These are phyloP conservation scores for Phytophthora cryptogea DNA, from an alignment of 352 stramenopile species.

Conservation along the genomic window DNA sequence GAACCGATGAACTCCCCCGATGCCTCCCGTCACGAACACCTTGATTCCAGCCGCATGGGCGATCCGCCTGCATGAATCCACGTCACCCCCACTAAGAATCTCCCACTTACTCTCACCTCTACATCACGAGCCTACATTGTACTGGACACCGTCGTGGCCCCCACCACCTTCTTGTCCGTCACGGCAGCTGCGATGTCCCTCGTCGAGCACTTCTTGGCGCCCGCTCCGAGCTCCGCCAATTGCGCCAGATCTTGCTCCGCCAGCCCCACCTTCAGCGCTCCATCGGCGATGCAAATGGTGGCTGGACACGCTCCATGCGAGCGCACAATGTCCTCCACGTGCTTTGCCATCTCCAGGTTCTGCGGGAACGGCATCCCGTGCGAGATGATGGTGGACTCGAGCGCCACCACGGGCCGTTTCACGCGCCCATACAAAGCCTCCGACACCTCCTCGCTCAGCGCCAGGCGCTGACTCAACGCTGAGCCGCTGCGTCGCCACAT, in stretches of 20 bases:
- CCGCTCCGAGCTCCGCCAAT: conserved; percentile 65
- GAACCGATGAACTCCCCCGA: conserved; percentile 97
- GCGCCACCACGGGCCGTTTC: conserved; percentile 85
- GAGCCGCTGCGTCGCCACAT: conserved; percentile 53
- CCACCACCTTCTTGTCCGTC: conserved; percentile 69
- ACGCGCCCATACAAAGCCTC: conserved; percentile 50
- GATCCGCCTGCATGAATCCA: conserved; percentile 64
- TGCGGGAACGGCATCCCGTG: conserved; percentile 98
- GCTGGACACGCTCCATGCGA: conserved; percentile 88
- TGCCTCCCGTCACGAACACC: conserved; percentile 98
- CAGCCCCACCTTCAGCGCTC: conserved; percentile 83
- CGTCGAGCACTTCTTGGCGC: conserved; percentile 80
- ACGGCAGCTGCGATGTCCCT: conserved; percentile 83
- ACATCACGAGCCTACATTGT: conserved; percentile 83
- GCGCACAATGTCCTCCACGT: conserved; percentile 92
- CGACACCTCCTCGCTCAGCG: conserved; percentile 54
- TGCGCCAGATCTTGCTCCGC: conserved; percentile 55
- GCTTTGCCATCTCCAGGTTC: conserved; percentile 93
- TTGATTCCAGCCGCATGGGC: conserved; percentile 94
- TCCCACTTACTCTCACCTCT: not conserved
- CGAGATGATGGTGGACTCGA: conserved; percentile 99
- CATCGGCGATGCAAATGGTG: conserved; percentile 97
- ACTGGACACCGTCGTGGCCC: conserved; percentile 96
- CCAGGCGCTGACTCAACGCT: conserved; percentile 46
- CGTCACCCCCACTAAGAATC: not conserved